Evolutionary conservation across 2,329 filamentous ascomycete species (phyloP).

Genomic region (Emergomyces pasteurianus): DNA sequence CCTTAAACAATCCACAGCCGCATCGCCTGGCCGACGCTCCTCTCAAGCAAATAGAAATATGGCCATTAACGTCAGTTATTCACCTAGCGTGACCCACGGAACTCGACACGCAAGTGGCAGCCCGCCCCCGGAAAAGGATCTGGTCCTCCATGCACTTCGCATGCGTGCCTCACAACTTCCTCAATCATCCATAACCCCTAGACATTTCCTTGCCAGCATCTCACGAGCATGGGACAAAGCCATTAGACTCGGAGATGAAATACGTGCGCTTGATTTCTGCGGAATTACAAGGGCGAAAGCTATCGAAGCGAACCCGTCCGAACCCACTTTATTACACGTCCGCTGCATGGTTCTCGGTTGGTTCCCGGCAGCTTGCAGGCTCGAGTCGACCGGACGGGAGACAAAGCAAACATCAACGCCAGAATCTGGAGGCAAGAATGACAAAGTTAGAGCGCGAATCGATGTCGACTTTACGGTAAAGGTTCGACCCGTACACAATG

Average conservation of each 20-base stretch:
- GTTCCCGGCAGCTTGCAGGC: neutral
- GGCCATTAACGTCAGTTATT: slow-evolving; percentile 24
- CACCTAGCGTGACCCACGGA: slow-evolving; percentile 12
- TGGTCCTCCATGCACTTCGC: slow-evolving; percentile 33
- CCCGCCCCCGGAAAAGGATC: slow-evolving; percentile 26
- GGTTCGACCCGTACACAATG: slow-evolving; percentile 14
- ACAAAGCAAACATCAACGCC: neutral
- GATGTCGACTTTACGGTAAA: slow-evolving; percentile 31
- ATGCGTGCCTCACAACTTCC: slow-evolving; percentile 24
- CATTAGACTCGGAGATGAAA: slow-evolving; percentile 30
- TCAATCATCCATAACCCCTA: slow-evolving; percentile 25
- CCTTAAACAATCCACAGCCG: slow-evolving; percentile 4
- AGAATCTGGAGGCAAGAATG: slow-evolving; percentile 8
- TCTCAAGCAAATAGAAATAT: slow-evolving; percentile 15
- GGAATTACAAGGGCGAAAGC: slow-evolving; percentile 30
- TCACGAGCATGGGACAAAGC: slow-evolving; percentile 33
- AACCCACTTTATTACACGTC: slow-evolving; percentile 18
- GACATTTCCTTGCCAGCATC: slow-evolving; percentile 29
- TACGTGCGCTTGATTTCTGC: slow-evolving; percentile 33
- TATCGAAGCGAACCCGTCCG: slow-evolving; percentile 14
- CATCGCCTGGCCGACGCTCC: neutral
- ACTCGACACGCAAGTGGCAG: slow-evolving; percentile 4
- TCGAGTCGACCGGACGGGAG: neutral
- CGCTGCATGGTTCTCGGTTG: slow-evolving; percentile 28
- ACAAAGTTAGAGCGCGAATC: slow-evolving; percentile 14